phyloP scores from a whole-genome alignment of 495 filamentous ascomycete genomes.

The Amniculicola lignicola region DNA sequence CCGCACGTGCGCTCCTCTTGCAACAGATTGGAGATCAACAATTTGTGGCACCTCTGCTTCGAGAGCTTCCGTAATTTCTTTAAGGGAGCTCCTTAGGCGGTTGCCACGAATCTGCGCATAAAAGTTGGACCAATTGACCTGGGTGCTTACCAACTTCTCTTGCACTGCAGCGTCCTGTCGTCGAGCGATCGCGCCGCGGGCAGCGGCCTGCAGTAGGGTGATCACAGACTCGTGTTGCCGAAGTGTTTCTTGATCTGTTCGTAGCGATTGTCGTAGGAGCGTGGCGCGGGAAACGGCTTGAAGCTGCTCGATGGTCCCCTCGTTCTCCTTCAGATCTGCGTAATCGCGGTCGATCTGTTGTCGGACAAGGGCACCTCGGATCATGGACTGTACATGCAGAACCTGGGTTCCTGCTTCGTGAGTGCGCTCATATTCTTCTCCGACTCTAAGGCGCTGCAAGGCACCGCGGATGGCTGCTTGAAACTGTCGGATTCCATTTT shows the following conservation, averaged over 20 bases:
- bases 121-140: constrained; percentile 33
- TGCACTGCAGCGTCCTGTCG: constrained; percentile 27
- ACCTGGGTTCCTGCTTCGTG: constrained; percentile 48
- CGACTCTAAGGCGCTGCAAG: constrained; percentile 38
- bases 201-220: constrained; percentile 27
- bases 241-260: constrained; percentile 37
- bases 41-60: constrained; percentile 36
- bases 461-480: constrained; percentile 50
- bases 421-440: constrained; percentile 40
- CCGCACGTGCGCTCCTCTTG: constrained; percentile 44
- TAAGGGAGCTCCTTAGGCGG: constrained; percentile 24
- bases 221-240: constrained; percentile 35
- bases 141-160: constrained; percentile 33
- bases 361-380: constrained; percentile 59
- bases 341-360: constrained; percentile 48
- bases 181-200: constrained; percentile 24
- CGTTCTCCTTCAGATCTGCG: constrained; percentile 49
- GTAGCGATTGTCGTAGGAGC: constrained; percentile 34
- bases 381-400: constrained; percentile 64
- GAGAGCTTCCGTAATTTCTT: constrained; percentile 25
- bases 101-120: constrained; percentile 29
- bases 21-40: constrained; percentile 46
- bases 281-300: constrained; percentile 57
- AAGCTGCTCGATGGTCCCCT: constrained; percentile 54
- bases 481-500: constrained; percentile 55